A percentile compares a stretch with the other conserved stretches of the same genome.
Evolutionary conservation across 169 alveolate species (phyloP).

Genomic region (Eimeria acervulina): DNA sequence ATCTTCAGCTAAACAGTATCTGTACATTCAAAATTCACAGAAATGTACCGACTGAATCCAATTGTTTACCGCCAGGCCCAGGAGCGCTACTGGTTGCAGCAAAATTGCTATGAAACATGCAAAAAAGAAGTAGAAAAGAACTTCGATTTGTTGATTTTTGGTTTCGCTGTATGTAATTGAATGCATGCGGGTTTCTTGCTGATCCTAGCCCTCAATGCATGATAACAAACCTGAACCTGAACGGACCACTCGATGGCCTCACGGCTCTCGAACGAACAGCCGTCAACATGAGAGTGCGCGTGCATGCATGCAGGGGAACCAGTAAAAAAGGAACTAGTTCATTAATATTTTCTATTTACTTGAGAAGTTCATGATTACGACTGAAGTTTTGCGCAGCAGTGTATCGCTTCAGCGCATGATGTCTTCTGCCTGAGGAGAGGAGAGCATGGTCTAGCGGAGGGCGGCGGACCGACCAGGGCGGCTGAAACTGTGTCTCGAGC

Average conservation of each 20-base stretch:
- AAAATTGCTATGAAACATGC: background rate
- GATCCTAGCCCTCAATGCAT: background rate
- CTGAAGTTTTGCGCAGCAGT: background rate
- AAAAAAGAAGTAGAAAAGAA: background rate
- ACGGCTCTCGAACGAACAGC: background rate
- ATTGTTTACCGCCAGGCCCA: background rate
- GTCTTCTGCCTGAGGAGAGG: background rate
- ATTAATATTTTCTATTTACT: background rate
- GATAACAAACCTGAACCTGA: background rate
- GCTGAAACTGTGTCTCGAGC: background rate
- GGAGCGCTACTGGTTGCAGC: background rate
- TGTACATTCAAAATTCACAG: background rate
- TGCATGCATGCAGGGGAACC: constrained; percentile 16
- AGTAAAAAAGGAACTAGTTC: background rate
- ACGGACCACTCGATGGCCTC: background rate
- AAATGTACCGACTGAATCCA: background rate
- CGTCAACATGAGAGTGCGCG: background rate
- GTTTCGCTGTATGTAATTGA: background rate
- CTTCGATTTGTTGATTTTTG: background rate
- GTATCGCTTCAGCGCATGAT: background rate
- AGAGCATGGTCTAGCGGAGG: constrained; percentile 18
- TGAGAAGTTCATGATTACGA: background rate
- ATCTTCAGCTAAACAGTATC: background rate
- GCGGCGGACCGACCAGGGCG: background rate
- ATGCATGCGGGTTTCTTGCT: background rate